phyloP scores from a whole-genome alignment of 176 grass and related monocot genomes.

The Olyra latifolia region DNA sequence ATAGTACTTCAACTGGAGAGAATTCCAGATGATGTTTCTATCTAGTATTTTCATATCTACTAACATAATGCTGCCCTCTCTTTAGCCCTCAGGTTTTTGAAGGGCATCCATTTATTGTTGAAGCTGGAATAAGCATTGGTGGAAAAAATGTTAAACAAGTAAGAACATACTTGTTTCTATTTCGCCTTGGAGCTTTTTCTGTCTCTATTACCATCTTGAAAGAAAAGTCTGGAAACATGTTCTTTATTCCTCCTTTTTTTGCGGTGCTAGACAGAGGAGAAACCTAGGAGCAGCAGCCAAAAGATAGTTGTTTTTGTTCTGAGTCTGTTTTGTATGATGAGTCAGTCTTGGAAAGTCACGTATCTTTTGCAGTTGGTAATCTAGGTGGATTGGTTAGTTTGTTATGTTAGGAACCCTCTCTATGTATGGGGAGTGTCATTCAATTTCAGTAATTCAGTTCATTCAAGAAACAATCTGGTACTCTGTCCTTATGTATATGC shows the following conservation, averaged over 20 bases:
- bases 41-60: constrained; percentile 11
- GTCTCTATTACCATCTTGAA: constrained; percentile 13
- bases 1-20: constrained; percentile 17
- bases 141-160: constrained; percentile 96
- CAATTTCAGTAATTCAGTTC: constrained; percentile 10
- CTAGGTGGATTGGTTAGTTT: constrained; percentile 14
- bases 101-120: constrained; percentile 99
- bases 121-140: constrained; percentile 97
- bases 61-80: constrained; percentile 10
- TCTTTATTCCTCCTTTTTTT: background rate
- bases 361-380: background rate
- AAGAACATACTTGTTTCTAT: constrained; percentile 29
- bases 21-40: background rate
- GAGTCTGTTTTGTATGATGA: background rate
- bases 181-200: constrained; percentile 3
- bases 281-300: constrained; percentile 11
- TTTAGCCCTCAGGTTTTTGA: constrained; percentile 95
- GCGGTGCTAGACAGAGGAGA: background rate
- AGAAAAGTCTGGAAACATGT: background rate
- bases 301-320: background rate
- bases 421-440: background rate
- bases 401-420: background rate
- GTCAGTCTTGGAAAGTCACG: background rate
- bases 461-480: background rate
- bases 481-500: background rate